Evolutionary conservation across 495 filamentous ascomycete species (phyloP).

Genomic region (Patellaria atrata): DNA sequence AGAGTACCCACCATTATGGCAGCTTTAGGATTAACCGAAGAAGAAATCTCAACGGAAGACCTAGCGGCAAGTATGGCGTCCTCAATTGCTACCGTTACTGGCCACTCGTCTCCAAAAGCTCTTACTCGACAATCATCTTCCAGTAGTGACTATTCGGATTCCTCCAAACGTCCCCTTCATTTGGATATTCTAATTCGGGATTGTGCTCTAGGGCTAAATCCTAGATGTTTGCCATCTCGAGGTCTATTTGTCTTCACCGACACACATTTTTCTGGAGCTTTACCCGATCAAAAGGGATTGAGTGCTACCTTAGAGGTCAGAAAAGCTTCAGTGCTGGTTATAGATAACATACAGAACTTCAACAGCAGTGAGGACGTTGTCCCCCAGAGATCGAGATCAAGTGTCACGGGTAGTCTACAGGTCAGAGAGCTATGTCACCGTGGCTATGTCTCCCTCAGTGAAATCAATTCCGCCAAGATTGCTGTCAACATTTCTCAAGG

Average conservation of each 20-base stretch:
- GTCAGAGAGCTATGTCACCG: conserved; percentile 46
- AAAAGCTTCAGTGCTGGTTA: conserved; percentile 68
- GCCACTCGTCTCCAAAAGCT: conserved; percentile 25
- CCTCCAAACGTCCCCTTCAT: conserved; percentile 37
- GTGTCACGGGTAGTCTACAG: conserved; percentile 41
- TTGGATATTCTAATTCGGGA: conserved; percentile 63
- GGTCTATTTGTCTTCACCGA: conserved; percentile 64
- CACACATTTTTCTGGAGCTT: conserved; percentile 45
- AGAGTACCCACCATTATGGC: conserved; percentile 67
- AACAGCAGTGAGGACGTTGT: conserved; percentile 3
- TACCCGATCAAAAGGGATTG: conserved; percentile 46
- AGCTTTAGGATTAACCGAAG: conserved; percentile 52
- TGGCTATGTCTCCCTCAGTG: conserved; percentile 75
- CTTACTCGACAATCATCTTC: conserved; percentile 15
- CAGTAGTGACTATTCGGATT: conserved; percentile 21
- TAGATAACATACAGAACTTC: conserved; percentile 55
- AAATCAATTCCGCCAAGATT: conserved; percentile 63
- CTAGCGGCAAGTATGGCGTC: conserved; percentile 60
- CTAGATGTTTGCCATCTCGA: conserved; percentile 58
- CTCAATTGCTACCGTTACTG: conserved; percentile 65
- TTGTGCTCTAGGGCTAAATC: conserved; percentile 75
- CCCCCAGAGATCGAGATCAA: not conserved
- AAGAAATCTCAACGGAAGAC: conserved; percentile 50
- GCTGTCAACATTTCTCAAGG: conserved; percentile 41
- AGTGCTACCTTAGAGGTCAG: conserved; percentile 51